Evolutionary conservation across 768 basidiomycete genomes (phyloP), one percentile per base, ranked within the genome.

Genomic region (Leucosporidium creatinivorum): DNA sequence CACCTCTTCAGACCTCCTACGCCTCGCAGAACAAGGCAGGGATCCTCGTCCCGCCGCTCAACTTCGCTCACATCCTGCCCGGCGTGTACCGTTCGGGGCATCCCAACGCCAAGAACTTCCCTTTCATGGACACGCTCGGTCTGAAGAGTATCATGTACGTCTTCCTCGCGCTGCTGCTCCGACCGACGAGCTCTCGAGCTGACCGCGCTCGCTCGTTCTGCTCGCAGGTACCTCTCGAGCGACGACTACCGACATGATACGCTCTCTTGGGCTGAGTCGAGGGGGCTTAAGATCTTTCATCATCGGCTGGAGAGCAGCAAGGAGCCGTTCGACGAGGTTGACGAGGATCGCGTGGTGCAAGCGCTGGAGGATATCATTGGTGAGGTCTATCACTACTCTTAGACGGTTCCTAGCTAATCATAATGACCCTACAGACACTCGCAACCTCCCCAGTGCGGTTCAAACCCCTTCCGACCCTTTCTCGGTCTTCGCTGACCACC

Each of bases 31-130:
- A 13, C 39, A 44, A 44, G 39, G 8, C 6, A 44, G 39, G 39
- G 50, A 58, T 62, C 28, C 62, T 68, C n/a, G 58, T 63, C 47
- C 67, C 67, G 2, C 62, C 67, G 26, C 62, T 68, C 26, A 64
- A 63, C 67, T 68, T 68, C 28, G 50, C 67, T 2, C 31, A 44
- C 26, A 52, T 68, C 33, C 28, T 64, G 12, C 62, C 62, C 10
- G 75, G 77, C 19, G 67, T 76, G 1, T 78, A 77, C 62, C 68
- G 78, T 47, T 73, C 69, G 30, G 78, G 78, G 0, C 77, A 78
- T 69, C 78, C 78, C 6, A 77, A 78, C 58, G 68, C 63, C 62
- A 73, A 75, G 72, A 78, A 78, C 68, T 75, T 75, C 49, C 52
- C 73, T 0, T 78, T 76, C 62, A 72, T 79, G 28, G 62, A 72